Evolutionary conservation across 75 land plant genomes (phyloP), one percentile per base, ranked within the genome.

Genomic region (Pinus taeda): DNA sequence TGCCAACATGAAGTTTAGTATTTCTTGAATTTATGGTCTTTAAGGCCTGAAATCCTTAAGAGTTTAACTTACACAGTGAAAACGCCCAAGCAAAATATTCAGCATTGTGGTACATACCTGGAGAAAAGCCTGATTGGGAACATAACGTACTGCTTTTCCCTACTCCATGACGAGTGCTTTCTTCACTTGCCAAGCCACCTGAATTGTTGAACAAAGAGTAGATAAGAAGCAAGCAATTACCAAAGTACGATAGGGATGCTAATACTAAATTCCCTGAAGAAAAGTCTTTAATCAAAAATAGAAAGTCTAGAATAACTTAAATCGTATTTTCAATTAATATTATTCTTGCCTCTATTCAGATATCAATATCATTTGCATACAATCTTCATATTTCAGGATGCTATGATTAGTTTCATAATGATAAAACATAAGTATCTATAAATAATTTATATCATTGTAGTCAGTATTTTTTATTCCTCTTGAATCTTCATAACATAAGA

Each of bases 141-240:
- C 71, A 4, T 45, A 37, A 13, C 36, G n/a, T 39, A 7, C 45
- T 67, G 8, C 71, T 37, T 21, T 69, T 69, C 24, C 53, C 2
- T 39, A 45, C 72, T 45, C 42, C 72, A 42, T 5, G 21, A 42
- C 9, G 22, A 69, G 39, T 42, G 21, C 49, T 42, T 42, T 0
- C 71, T 36, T 39, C 71, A 67, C 49, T 69, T n/a, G 72, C 42
- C 45, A 37, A 67, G 20, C 72, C 72, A 69, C n/a, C 72, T 42
- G 72, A 5, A 67, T 39, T 67, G 3, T 14, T 20, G 18, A 8
- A 67, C 36, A 67, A 62, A 20, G 42, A 6, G 42, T n/a, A 69
- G 18, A 39, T 69, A 69, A 42, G 21, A 69, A 42, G 49, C 20
- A 9, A 11, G 22, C 6, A 18, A 69, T 42, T 20, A 39, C n/a